These are phyloP conservation scores for Lycium barbarum DNA, from an alignment of 257 asterid species.

Conservation along the genomic window DNA sequence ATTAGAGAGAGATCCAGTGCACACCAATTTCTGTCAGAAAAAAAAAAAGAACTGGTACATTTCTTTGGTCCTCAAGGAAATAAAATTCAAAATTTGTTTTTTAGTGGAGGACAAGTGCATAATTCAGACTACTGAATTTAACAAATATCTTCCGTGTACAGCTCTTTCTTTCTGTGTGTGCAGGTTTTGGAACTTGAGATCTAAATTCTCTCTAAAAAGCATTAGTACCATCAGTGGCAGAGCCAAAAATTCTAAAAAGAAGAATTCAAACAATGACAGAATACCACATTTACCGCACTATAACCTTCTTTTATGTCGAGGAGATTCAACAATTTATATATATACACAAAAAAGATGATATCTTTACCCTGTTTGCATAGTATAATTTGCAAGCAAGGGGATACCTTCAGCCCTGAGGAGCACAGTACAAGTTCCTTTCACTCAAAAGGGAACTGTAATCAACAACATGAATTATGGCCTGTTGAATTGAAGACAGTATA, in stretches of 20 bases:
- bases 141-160: constrained; percentile 10
- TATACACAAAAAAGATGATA: neutral
- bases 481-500: neutral
- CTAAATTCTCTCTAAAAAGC: neutral
- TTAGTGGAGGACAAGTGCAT: constrained; percentile 14
- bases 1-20: neutral
- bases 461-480: neutral
- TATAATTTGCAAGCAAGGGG: neutral
- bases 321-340: no score
- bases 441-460: neutral
- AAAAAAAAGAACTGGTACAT: neutral
- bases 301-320: no score
- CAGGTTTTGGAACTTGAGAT: constrained; percentile 12
- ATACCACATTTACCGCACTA: no score
- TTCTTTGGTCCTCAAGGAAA: neutral
- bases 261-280: neutral
- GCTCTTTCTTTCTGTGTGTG: neutral
- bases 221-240: neutral
- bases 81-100: neutral
- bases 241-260: neutral
- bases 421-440: neutral
- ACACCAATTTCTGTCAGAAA: neutral
- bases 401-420: neutral
- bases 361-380: neutral
- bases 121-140: neutral